phyloP scores from a whole-genome alignment of 768 basidiomycete genomes.

The Boletus fagicola region DNA sequence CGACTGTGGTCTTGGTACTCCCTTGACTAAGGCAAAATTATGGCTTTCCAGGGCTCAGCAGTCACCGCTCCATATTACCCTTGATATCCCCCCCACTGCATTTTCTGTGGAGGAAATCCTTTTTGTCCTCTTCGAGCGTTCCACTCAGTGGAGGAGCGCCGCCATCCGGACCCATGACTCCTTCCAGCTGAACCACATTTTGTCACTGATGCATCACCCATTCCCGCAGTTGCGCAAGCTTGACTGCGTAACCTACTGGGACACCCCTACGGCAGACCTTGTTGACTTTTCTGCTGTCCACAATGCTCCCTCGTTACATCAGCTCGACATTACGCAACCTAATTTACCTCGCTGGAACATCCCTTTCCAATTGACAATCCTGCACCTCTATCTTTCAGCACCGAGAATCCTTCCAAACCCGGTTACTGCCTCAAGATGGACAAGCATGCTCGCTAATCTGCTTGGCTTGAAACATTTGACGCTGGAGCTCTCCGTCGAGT shows the following conservation, averaged over 20 bases:
- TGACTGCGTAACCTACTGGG: slow-evolving; percentile 32
- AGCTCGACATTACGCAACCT: slow-evolving; percentile 35
- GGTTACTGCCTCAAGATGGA: slow-evolving; percentile 25
- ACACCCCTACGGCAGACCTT: slow-evolving; percentile 18
- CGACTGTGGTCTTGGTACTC: slow-evolving; percentile 43
- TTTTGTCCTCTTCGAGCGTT: slow-evolving; percentile 38
- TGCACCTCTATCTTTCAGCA: slow-evolving; percentile 35
- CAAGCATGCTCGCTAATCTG: slow-evolving; percentile 38
- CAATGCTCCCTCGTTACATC: slow-evolving; percentile 36
- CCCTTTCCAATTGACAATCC: slow-evolving; percentile 34
- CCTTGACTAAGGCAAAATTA: slow-evolving; percentile 41
- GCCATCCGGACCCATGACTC: slow-evolving; percentile 39
- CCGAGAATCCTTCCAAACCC: slow-evolving; percentile 18
- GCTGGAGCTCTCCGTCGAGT: slow-evolving; percentile 36
- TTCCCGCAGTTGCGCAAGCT: slow-evolving; percentile 39
- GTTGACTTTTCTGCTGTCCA: slow-evolving; percentile 32
- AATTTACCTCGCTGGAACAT: slow-evolving; percentile 36
- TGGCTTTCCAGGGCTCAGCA: slow-evolving; percentile 51
- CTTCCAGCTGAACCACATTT: slow-evolving; percentile 39
- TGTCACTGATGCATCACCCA: slow-evolving; percentile 36
- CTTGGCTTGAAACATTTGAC: slow-evolving; percentile 41
- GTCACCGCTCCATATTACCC: slow-evolving; percentile 44
- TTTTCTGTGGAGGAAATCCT: slow-evolving; percentile 37
- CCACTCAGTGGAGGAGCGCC: slow-evolving; percentile 45
- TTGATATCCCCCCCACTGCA: slow-evolving; percentile 37